Conservation (phyloP, 106 monocot species). For the Dactylorhiza incarnata region DNA sequence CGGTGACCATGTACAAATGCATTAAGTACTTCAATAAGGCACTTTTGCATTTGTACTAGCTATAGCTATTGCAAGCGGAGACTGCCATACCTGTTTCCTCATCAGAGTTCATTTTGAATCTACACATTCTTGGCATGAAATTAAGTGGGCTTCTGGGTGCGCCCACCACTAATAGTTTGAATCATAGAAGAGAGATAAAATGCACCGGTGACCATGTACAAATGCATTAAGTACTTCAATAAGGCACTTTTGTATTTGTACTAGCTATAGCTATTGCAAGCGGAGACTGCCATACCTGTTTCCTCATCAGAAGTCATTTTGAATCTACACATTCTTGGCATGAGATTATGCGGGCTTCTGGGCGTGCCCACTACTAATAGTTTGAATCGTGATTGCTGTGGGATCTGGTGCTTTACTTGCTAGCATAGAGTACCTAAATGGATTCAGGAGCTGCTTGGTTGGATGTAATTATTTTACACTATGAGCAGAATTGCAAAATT, state of each 20-base stretch:
- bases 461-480: neutral
- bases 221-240: too few species aligned
- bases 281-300: neutral
- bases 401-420: neutral
- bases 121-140: neutral
- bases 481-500: neutral
- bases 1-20: too few species aligned
- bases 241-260: neutral
- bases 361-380: neutral
- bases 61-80: neutral
- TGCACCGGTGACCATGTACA: too few species aligned
- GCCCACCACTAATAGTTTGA: neutral
- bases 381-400: neutral
- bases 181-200: neutral
- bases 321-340: neutral
- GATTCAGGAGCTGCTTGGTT: neutral
- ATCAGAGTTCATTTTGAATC: neutral
- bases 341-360: neutral
- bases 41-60: neutral
- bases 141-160: neutral
- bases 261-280: neutral
- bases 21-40: too few species aligned
- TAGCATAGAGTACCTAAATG: neutral
- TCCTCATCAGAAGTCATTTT: neutral
- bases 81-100: neutral